Evolutionary conservation across 352 stramenopile genomes (phyloP).

Genomic region (Globisporangium orthogonon): DNA sequence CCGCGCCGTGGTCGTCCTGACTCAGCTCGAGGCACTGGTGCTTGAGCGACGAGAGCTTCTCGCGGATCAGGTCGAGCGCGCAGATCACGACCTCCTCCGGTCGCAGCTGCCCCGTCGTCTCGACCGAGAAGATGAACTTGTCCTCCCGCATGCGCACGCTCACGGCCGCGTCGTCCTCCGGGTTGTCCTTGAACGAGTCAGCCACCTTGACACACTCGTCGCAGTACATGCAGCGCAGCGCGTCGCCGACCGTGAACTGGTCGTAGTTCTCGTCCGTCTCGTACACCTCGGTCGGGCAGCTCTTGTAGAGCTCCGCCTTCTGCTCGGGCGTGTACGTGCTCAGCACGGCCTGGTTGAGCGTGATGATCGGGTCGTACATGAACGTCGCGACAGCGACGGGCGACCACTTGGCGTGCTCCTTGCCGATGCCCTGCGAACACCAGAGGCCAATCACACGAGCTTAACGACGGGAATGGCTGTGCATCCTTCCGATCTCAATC

Average conservation of each 20-base stretch:
- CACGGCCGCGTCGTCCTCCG: conserved; percentile 93
- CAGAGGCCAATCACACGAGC: too few species aligned
- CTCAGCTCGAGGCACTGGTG: conserved; percentile 83
- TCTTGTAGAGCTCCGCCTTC: conserved; percentile 93
- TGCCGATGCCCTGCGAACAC: conserved; percentile 86
- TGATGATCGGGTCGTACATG: conserved; percentile 90
- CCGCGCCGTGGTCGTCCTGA: conserved; percentile 59
- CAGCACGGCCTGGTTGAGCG: conserved; percentile 87
- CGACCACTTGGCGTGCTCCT: conserved; percentile 97
- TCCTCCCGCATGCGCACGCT: conserved; percentile 85
- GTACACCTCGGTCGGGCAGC: conserved; percentile 92
- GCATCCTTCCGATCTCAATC: neutral
- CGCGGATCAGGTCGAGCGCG: conserved; percentile 78
- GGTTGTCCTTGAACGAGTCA: conserved; percentile 91
- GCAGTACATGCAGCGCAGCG: conserved; percentile 85
- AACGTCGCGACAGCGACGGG: conserved; percentile 94
- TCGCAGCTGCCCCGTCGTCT: conserved; percentile 86
- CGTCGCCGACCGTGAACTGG: conserved; percentile 54
- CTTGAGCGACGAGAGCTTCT: conserved; percentile 83
- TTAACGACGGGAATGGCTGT: too few species aligned
- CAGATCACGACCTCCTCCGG: conserved; percentile 85
- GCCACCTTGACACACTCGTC: conserved; percentile 92
- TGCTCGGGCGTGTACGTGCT: conserved; percentile 92
- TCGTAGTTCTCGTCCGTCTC: conserved; percentile 91
- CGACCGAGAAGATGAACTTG: conserved; percentile 96